Evolutionary conservation across 805 yeast genomes (phyloP).

Genomic region (Yarrowia sp.): DNA sequence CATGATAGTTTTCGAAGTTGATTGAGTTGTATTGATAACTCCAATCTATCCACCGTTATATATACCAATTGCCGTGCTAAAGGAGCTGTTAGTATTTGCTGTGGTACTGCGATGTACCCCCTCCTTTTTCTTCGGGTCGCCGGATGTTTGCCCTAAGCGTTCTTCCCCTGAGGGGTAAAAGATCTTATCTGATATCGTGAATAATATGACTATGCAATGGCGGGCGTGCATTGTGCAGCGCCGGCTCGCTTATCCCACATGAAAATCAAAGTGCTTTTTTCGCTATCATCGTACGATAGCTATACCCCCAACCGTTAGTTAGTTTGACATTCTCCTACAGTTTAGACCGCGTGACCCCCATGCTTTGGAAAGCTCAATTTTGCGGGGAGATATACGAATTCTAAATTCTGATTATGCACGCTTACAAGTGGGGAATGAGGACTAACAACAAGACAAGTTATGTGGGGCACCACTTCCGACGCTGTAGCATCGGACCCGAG

Average conservation of each 20-base stretch:
- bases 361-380: neutral
- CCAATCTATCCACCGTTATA: neutral
- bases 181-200: neutral
- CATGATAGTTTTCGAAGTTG: neutral
- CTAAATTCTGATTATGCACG: neutral
- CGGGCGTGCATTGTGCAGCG: too few relatives aligned
- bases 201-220: too few relatives aligned
- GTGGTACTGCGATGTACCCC: neutral
- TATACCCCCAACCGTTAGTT: too few relatives aligned
- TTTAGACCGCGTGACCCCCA: too few relatives aligned
- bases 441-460: neutral
- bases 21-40: neutral
- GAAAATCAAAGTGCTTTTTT: too few relatives aligned
- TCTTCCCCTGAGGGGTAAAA: neutral
- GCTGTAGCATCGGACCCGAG: too few relatives aligned
- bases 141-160: conserved; percentile 1
- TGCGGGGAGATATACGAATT: conserved; percentile 2
- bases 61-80: neutral
- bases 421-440: neutral
- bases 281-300: too few relatives aligned
- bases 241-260: too few relatives aligned
- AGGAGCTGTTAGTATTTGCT: neutral
- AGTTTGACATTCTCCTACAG: too few relatives aligned
- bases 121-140: neutral
- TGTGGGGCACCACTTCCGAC: neutral